Evolutionary conservation across 2,329 filamentous ascomycete species (phyloP).

Genomic region (Clonostachys rosea): DNA sequence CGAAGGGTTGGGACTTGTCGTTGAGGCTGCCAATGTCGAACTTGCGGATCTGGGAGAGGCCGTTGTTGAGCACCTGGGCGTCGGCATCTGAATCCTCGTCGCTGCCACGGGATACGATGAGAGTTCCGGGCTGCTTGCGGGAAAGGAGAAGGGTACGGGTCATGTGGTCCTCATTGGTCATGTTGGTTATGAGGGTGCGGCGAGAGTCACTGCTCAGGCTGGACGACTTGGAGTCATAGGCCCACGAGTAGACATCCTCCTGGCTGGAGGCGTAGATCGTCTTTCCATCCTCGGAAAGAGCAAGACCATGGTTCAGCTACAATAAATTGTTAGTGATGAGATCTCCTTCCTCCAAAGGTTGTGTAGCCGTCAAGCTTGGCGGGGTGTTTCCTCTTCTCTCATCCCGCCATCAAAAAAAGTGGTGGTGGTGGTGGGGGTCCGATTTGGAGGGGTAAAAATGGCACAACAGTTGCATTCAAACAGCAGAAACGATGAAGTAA

Average conservation of each 20-base stretch:
- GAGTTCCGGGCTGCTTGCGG: conserved; percentile 41
- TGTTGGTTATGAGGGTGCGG: conserved; percentile 54
- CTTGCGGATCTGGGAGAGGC: conserved; percentile 64
- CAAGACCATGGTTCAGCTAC: conserved; percentile 52
- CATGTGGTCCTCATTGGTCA: conserved; percentile 57
- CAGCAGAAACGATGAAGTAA: too few species aligned
- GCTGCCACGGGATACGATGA: conserved; percentile 65
- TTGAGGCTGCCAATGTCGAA: conserved; percentile 33
- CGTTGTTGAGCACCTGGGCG: conserved; percentile 45
- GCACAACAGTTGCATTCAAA: too few species aligned
- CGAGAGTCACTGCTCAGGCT: conserved; percentile 35
- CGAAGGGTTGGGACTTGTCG: conserved; percentile 21
- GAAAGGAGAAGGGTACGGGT: conserved; percentile 65
- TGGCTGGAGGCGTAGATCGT: conserved; percentile 54
- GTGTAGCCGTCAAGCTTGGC: too few species aligned
- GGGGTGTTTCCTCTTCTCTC: too few species aligned
- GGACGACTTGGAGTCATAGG: conserved; percentile 47
- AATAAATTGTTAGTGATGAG: not conserved
- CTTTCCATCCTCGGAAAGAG: conserved; percentile 44
- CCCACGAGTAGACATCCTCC: conserved; percentile 58
- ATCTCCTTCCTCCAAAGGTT: not conserved
- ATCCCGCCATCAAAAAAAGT: too few species aligned
- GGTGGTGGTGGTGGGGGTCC: too few species aligned
- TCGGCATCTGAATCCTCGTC: conserved; percentile 55
- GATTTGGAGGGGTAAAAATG: too few species aligned